Percentiles rank a stretch among this genome's conserved stretches.
Evolutionary conservation across 139 green algal species (phyloP).

Genomic region (Auxenochlorella pyrenoidosa): DNA sequence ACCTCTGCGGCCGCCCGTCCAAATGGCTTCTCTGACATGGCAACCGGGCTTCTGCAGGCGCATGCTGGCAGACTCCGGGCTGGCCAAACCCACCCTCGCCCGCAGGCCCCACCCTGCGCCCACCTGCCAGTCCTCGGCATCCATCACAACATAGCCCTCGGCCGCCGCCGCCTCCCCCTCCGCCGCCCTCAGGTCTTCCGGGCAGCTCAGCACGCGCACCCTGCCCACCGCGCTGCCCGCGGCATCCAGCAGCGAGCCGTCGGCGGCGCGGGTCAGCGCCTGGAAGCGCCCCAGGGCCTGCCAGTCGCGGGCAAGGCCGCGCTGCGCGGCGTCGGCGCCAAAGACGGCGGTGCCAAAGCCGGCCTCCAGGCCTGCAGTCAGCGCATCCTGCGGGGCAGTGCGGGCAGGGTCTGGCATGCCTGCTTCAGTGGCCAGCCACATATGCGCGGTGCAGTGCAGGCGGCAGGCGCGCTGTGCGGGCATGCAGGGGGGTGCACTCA

Average conservation of each 20-base stretch:
- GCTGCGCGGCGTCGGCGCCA: not conserved
- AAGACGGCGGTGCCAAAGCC: not conserved
- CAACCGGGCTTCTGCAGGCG: too few species aligned
- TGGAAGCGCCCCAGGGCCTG: conserved; percentile 26
- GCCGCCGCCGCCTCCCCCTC: conserved; percentile 5
- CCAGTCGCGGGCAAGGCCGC: not conserved
- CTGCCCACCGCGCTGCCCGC: not conserved
- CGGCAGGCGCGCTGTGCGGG: too few species aligned
- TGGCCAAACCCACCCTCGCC: too few species aligned
- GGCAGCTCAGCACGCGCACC: not conserved
- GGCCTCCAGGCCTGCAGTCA: conserved; percentile 8
- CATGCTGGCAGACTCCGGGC: too few species aligned
- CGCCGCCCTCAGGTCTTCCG: conserved; percentile 21
- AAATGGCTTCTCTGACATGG: too few species aligned
- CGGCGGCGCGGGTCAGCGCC: not conserved
- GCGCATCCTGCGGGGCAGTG: not conserved
- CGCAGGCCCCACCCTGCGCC: too few species aligned
- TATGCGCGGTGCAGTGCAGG: not conserved
- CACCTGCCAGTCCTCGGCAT: conserved; percentile 22
- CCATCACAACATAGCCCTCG: conserved; percentile 16
- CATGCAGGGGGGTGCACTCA: too few species aligned
- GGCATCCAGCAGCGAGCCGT: conserved; percentile 1
- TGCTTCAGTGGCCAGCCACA: not conserved
- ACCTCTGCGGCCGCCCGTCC: too few species aligned
- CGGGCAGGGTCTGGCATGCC: not conserved